Evolutionary conservation across 108 stramenopile genomes (phyloP).

Genomic region (Pseudonitzschia delicatissima): DNA sequence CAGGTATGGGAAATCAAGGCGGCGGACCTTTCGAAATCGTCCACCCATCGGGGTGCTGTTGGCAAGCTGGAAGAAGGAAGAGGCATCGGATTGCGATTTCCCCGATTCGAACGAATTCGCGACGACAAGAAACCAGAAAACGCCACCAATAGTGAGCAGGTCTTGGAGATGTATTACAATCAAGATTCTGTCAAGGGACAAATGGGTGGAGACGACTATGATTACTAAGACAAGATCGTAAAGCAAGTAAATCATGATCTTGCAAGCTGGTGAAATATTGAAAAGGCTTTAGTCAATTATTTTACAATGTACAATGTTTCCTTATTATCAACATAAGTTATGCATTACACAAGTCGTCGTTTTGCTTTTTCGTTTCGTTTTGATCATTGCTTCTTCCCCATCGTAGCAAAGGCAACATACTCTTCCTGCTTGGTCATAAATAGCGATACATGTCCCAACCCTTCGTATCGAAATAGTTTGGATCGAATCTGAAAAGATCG

Average conservation of each 20-base stretch:
- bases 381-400: not conserved
- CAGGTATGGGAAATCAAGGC: conserved; percentile 99
- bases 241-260: too few species aligned
- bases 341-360: too few species aligned
- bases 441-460: not conserved
- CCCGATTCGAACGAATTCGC: conserved; percentile 95
- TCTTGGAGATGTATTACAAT: conserved; percentile 92
- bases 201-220: conserved; percentile 43
- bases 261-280: too few species aligned
- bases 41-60: conserved; percentile 85
- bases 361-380: not conserved
- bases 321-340: too few species aligned
- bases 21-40: conserved; percentile 93
- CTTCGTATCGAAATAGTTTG: conserved; percentile 3
- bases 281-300: too few species aligned
- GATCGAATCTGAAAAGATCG: not conserved
- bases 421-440: not conserved
- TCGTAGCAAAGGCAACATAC: not conserved
- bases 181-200: conserved; percentile 80
- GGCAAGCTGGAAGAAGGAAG: conserved; percentile 81
- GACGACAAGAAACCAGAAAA: conserved; percentile 96
- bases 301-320: too few species aligned
- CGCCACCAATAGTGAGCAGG: conserved; percentile 94
- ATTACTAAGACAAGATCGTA: too few species aligned
- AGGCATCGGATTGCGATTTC: conserved; percentile 98